These are phyloP conservation scores for Trichophyton simii DNA, from an alignment of 2,329 filamentous ascomycete genomes.

Conservation along the genomic window DNA sequence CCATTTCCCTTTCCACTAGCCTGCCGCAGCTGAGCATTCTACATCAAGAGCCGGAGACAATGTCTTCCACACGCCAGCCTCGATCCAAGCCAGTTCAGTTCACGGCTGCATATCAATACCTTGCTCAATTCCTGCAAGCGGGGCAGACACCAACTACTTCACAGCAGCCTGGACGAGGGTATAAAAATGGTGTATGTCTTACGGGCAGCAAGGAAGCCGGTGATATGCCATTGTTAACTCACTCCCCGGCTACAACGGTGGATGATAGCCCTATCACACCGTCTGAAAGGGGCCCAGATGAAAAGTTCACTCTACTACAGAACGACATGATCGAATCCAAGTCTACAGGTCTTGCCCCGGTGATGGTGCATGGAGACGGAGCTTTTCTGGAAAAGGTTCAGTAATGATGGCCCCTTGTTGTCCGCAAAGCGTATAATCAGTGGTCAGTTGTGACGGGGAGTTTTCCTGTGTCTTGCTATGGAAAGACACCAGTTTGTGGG, in stretches of 20 bases:
- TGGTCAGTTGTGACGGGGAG: not conserved
- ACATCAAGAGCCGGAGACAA: conserved; percentile 2
- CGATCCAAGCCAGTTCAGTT: conserved; percentile 5
- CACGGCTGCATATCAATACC: conserved; percentile 10
- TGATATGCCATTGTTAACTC: conserved; percentile 6
- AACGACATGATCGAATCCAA: not conserved
- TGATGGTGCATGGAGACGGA: not conserved
- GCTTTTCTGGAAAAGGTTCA: not conserved
- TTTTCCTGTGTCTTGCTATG: not conserved
- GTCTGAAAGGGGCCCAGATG: not conserved
- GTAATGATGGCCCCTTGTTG: not conserved
- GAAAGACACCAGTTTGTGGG: not conserved
- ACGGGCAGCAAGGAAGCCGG: not conserved
- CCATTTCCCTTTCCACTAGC: conserved; percentile 1
- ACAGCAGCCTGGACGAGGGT: not conserved
- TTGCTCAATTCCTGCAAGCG: conserved; percentile 7
- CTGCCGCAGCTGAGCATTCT: not conserved
- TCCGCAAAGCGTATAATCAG: not conserved
- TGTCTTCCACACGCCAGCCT: not conserved
- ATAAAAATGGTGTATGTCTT: not conserved
- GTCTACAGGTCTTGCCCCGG: not conserved
- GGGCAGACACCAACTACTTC: not conserved
- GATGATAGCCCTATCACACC: not conserved
- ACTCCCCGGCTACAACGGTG: conserved; percentile 2
- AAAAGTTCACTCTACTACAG: not conserved